phyloP scores from a whole-genome alignment of 495 filamentous ascomycete species.

The Daldinia concentrica region DNA sequence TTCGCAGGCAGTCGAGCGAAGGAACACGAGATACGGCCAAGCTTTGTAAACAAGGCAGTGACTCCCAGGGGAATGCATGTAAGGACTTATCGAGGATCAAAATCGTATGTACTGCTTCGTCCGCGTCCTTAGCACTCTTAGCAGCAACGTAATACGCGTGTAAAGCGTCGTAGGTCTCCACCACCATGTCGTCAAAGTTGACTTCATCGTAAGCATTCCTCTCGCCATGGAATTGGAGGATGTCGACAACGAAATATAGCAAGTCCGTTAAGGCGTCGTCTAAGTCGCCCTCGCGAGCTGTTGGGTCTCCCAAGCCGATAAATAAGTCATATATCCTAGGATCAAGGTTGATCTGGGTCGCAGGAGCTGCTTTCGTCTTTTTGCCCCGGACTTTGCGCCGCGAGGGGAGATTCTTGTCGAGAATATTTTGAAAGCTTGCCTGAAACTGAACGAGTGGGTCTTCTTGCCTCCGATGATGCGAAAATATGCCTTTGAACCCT shows the following conservation, averaged over 20 bases:
- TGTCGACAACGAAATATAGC: conserved; percentile 94
- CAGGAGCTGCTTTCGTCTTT: conserved; percentile 54
- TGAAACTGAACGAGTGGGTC: conserved; percentile 77
- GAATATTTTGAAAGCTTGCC: conserved; percentile 77
- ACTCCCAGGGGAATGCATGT: conserved; percentile 95
- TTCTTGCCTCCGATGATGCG: conserved; percentile 67
- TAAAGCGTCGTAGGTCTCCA: conserved; percentile 84
- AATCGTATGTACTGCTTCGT: conserved; percentile 75
- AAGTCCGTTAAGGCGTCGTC: conserved; percentile 89
- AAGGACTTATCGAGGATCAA: conserved; percentile 91
- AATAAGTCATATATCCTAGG: conserved; percentile 85
- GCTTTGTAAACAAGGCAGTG: conserved; percentile 83
- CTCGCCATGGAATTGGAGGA: conserved; percentile 96
- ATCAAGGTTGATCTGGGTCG: conserved; percentile 70
- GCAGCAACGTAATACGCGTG: conserved; percentile 75
- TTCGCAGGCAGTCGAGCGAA: conserved; percentile 79
- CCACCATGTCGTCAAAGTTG: conserved; percentile 88
- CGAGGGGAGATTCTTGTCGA: conserved; percentile 90
- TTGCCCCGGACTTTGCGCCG: conserved; percentile 66
- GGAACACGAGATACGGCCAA: conserved; percentile 84
- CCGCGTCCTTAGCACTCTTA: conserved; percentile 43
- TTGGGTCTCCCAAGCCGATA: conserved; percentile 80
- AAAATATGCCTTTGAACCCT: conserved; percentile 91
- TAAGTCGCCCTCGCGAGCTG: conserved; percentile 69
- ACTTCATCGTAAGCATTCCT: conserved; percentile 97